Evolutionary conservation across 257 asterid genomes (phyloP).

Genomic region (Salvia hispanica): DNA sequence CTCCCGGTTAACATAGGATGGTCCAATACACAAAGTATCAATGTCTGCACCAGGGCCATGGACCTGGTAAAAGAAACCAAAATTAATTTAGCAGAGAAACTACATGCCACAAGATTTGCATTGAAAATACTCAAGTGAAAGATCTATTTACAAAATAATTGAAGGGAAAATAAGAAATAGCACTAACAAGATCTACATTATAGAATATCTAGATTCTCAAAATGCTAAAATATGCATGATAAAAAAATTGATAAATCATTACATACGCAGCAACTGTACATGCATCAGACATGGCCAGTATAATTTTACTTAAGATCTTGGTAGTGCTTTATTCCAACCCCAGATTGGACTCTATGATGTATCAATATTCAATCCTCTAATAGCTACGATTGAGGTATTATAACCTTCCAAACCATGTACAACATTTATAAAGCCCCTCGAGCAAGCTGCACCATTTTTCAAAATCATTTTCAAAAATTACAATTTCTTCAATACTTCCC

Average conservation of each 20-base stretch:
- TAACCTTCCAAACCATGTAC: neutral
- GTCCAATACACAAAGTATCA: constrained; percentile 73
- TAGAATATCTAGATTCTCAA: neutral
- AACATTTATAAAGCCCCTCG: too few species aligned
- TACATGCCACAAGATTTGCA: constrained; percentile 15
- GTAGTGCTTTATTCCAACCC: neutral
- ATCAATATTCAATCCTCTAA: neutral
- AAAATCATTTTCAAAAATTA: neutral
- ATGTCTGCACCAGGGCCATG: constrained; percentile 80
- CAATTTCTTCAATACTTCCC: neutral
- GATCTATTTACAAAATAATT: too few species aligned
- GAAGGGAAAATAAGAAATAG: neutral
- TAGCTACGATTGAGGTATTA: neutral
- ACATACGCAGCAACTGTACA: neutral
- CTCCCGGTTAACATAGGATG: constrained; percentile 64
- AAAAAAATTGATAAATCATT: neutral
- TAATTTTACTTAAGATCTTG: constrained; percentile 5
- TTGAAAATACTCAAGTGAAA: neutral
- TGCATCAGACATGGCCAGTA: neutral
- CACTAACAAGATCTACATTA: neutral
- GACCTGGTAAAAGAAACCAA: constrained; percentile 41
- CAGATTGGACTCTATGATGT: constrained; percentile 11
- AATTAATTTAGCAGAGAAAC: neutral
- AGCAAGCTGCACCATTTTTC: too few species aligned
- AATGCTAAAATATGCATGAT: neutral